Evolutionary conservation across 805 yeast species (phyloP), one percentile per base, ranked within the genome.

Genomic region (Yarrowia sp.): DNA sequence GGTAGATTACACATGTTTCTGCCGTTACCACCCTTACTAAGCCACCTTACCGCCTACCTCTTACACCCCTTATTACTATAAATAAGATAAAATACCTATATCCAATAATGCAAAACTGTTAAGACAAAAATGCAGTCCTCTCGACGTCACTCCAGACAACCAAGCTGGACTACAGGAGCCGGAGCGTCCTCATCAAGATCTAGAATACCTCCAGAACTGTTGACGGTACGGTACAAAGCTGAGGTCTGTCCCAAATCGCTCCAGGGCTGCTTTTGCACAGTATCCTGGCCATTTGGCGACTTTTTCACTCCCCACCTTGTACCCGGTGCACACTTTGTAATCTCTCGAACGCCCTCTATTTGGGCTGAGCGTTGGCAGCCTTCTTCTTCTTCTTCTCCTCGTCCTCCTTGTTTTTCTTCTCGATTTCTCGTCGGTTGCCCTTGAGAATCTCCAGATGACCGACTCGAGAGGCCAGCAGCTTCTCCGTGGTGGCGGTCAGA

Each of bases 361-460:
- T 63, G 36, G 42, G 43, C 43, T 63, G 67, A 10, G 56, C 45
- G 65, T 59, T 59, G 65, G 65, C 65, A 16, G 50, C 65, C 65
- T 59, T 59, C 65, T 59, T 59, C 65, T 59, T 59, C 56, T 63
- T 63, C 56, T 73, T 72, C 58, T 68, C 65, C 68, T 78, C 75
- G 74, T 83, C 80, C 58, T 74, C 75, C 77, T 85, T 86, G 72
- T 82, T 85, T 16, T 78, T 81, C 76, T 85, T 90, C 76, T 91
- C 97, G 16, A 91, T 70, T 74, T 90, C 86, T 80, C 96, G 86
- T 82, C 98, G 87, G 8, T 95, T 88, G 15, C 99, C 99, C 78
- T 91, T 92, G 72, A 94, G 81, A 48, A 94, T 77, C 80, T 94
- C 99, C 74, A 94, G 83, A 78, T 94, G 98, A 35, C 99, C 99